A percentile compares a stretch with the other conserved stretches of the same genome.
Conservation (phyloP, 2,329 filamentous ascomycete species). For the Cordyceps fumosorosea region DNA sequence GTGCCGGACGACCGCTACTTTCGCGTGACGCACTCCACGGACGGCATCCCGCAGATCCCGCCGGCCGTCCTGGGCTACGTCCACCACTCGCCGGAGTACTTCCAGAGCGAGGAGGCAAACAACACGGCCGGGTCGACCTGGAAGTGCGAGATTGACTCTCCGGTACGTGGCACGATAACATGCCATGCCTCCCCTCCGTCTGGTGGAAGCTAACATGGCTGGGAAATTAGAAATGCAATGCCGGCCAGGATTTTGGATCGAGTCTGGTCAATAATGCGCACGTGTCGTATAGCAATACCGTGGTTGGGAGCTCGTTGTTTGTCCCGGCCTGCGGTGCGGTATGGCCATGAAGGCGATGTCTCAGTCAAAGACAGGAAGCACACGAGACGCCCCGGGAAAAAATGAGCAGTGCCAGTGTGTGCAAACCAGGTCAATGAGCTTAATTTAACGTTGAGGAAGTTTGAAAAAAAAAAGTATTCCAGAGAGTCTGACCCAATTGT, state of each 20-base stretch:
- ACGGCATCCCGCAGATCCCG: slow-evolving; percentile 57
- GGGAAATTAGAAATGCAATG: slow-evolving; percentile 1
- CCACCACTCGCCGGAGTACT: slow-evolving; percentile 45
- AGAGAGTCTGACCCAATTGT: too few species aligned
- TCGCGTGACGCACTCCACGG: slow-evolving; percentile 55
- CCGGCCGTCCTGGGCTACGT: slow-evolving; percentile 48
- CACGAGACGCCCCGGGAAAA: too few species aligned
- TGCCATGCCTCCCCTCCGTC: not conserved
- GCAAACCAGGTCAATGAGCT: too few species aligned
- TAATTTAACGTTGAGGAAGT: too few species aligned
- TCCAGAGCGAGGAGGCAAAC: not conserved
- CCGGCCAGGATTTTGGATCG: not conserved
- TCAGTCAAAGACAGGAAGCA: not conserved
- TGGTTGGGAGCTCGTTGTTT: slow-evolving; percentile 5
- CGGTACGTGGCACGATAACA: not conserved
- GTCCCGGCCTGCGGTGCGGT: slow-evolving; percentile 7
- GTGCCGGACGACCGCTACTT: not conserved
- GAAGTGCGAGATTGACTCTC: slow-evolving; percentile 8
- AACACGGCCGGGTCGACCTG: not conserved
- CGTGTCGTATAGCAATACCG: slow-evolving; percentile 9
- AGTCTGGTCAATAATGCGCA: slow-evolving; percentile 3
- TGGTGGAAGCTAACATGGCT: not conserved
- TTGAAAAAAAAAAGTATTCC: too few species aligned
- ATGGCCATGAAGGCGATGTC: not conserved
- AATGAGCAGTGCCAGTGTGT: too few species aligned